Conservation (phyloP, 805 yeast species). For the Candida argentea region DNA sequence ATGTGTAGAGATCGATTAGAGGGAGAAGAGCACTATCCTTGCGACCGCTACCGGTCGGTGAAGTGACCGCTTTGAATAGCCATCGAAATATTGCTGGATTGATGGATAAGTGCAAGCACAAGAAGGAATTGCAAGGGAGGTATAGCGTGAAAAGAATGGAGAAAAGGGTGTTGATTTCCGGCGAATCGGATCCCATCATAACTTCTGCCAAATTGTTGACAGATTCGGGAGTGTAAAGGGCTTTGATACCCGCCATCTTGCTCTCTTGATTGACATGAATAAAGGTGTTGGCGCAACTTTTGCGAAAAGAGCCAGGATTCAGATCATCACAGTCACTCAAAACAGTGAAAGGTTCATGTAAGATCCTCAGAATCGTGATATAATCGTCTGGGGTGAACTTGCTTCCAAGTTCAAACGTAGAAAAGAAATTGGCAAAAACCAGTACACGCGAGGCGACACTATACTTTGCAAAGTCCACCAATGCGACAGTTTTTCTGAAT, state of each 20-base stretch:
- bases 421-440: too few species aligned
- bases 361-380: too few species aligned
- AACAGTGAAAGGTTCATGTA: too few species aligned
- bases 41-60: too few species aligned
- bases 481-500: too few species aligned
- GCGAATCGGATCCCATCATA: background rate
- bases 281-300: background rate
- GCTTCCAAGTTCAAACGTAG: too few species aligned
- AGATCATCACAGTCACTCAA: background rate
- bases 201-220: constrained; percentile 10
- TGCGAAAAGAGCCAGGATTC: background rate
- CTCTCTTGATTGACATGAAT: background rate
- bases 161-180: constrained; percentile 10
- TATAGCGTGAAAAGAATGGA: constrained; percentile 25
- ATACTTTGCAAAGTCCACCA: too few species aligned
- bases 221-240: constrained; percentile 13
- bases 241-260: constrained; percentile 1
- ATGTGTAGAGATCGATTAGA: constrained; percentile 60
- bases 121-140: constrained; percentile 25
- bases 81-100: constrained; percentile 29
- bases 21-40: too few species aligned
- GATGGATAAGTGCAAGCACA: constrained; percentile 32
- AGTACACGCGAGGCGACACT: too few species aligned
- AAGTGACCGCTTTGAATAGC: too few species aligned
- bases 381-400: too few species aligned